Conservation (phyloP, 2,329 filamentous ascomycete genomes). For the Zymoseptoria crescenta region DNA sequence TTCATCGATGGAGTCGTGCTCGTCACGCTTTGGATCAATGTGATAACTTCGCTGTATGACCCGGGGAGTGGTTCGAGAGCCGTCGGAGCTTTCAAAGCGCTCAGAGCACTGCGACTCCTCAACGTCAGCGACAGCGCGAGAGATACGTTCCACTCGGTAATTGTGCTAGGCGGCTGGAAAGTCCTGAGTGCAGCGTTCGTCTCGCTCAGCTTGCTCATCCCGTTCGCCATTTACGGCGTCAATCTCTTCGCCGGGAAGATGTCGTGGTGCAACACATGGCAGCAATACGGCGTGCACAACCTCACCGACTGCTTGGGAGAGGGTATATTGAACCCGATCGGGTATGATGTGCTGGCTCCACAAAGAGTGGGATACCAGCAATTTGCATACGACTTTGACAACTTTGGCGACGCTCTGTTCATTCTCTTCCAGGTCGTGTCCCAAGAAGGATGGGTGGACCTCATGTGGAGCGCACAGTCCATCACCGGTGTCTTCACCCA, state of each 20-base stretch:
- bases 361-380: conserved; percentile 61
- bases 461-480: conserved; percentile 75
- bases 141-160: conserved; percentile 93
- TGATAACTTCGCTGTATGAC: conserved; percentile 70
- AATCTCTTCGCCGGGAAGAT: conserved; percentile 86
- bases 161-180: conserved; percentile 91
- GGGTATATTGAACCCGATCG: conserved; percentile 66
- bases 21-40: conserved; percentile 90
- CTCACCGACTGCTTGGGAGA: conserved; percentile 77
- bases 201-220: conserved; percentile 85
- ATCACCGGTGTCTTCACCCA: conserved; percentile 72
- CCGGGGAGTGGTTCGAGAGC: conserved; percentile 81
- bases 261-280: conserved; percentile 66
- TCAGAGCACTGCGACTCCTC: conserved; percentile 80
- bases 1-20: conserved; percentile 89
- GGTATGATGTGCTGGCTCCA: conserved; percentile 78
- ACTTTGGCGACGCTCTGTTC: conserved; percentile 88
- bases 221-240: conserved; percentile 91
- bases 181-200: conserved; percentile 87
- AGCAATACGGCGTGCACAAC: conserved; percentile 44
- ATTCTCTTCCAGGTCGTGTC: conserved; percentile 98
- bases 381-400: conserved; percentile 83
- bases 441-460: conserved; percentile 94
- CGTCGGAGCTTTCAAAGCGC: conserved; percentile 92
- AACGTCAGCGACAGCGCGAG: conserved; percentile 95